Base-by-base conservation (phyloP, 2,329 filamentous ascomycete species). In the Thielaviopsis euricoi region DNA sequence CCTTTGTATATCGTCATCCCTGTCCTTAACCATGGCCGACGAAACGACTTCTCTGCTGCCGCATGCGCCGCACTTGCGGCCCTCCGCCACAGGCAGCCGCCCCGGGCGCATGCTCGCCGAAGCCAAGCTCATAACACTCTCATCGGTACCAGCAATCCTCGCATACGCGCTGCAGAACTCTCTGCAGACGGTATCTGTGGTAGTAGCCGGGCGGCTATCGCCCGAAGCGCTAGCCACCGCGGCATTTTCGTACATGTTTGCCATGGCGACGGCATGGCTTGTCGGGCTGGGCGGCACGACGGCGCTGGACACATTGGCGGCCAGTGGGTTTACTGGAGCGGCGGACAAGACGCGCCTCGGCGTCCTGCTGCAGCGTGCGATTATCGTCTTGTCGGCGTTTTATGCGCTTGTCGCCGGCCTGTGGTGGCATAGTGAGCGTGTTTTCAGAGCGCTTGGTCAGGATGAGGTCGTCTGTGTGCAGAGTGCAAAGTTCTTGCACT, bases 161-260 rank as follows among this genome's bases (percentile, higher is more conserved):
- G 88, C 88, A 60, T 95, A 95, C 69, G 85, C 85, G 9, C 75
- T 95, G 5, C 89, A 95, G 61, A 94, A 91, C 68, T 89, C 85
- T 5, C 73, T 95, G 0, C 89, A 95, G 67, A 94, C 89, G 0
- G 67, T 86, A 1, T 93, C 87, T 0, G 86, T 95, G 4, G 72
- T 95, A 52, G 83, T 95, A 43, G 87, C 88, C 2, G 89, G 89
- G 10, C 82, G 87, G 2, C 73, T 89, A 0, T 90, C 86, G 0
- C 84, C 89, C 0, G 85, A 93, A 68, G 82, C 88, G 1, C 73
- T 95, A 6, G 87, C 89, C 0, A 87, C 85, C 0, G 85, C 87
- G 1, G 88, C 89, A 0, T 95, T 95, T 65, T 87, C 86, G 1
- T 91, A 93, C 73, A 95, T 95, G 89, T 95, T 95, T 64, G 89